phyloP scores from a whole-genome alignment of 345 rosid genomes.

The Turritis glabra region DNA sequence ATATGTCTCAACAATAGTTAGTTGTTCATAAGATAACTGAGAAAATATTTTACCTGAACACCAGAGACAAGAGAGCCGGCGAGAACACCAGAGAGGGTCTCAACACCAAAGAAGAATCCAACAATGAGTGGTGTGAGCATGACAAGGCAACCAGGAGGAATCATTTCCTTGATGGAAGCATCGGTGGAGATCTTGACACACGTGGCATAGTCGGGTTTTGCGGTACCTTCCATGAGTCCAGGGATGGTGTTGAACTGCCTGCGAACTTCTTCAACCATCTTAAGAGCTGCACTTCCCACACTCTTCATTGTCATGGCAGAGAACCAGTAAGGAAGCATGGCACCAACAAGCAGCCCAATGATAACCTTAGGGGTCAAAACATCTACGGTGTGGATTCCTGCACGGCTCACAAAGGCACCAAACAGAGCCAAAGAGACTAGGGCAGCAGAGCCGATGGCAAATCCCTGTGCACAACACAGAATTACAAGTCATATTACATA shows the following conservation, averaged over 20 bases:
- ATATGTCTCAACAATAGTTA: neutral
- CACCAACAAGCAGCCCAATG: constrained; percentile 87
- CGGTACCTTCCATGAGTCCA: constrained; percentile 87
- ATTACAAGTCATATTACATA: constrained; percentile 6
- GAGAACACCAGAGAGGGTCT: constrained; percentile 87
- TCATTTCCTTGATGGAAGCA: constrained; percentile 97
- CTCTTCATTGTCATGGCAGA: constrained; percentile 99
- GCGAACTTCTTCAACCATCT: constrained; percentile 98
- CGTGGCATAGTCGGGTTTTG: constrained; percentile 92
- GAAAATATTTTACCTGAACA: constrained; percentile 62
- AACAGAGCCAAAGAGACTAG: constrained; percentile 76
- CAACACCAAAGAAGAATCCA: constrained; percentile 83
- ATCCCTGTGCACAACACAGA: constrained; percentile 24
- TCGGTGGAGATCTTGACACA: constrained; percentile 97
- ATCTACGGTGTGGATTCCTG: constrained; percentile 72
- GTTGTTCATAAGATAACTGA: neutral
- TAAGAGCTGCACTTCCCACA: constrained; percentile 93
- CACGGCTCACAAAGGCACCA: constrained; percentile 95
- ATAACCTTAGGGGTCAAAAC: constrained; percentile 93
- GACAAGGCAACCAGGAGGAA: constrained; percentile 95
- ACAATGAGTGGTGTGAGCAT: constrained; percentile 93
- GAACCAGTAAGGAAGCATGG: constrained; percentile 99
- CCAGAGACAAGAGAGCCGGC: constrained; percentile 97
- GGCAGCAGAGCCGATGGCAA: constrained; percentile 41
- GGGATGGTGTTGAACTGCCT: constrained; percentile 96